phyloP scores from a whole-genome alignment of 2,329 filamentous ascomycete genomes.

The Cyclaneusma minus region DNA sequence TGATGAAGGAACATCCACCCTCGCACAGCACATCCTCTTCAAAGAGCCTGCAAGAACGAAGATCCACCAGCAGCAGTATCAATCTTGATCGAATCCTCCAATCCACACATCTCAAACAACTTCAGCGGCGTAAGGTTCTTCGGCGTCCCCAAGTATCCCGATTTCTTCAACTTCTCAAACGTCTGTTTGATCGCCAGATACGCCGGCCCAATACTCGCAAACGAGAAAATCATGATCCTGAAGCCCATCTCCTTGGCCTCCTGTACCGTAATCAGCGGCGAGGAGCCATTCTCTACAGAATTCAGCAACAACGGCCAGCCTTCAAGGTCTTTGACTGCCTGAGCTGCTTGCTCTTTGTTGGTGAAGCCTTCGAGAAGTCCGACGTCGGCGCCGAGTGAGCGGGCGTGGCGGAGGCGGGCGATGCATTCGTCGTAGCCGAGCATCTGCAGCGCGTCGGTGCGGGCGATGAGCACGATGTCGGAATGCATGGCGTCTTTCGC shows the following conservation, averaged over 20 bases:
- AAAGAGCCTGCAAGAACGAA: constrained; percentile 7
- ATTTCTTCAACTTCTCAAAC: constrained; percentile 21
- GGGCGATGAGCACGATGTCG: constrained; percentile 48
- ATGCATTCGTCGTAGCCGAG: constrained; percentile 42
- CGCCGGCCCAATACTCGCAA: constrained; percentile 30
- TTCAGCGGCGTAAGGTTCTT: constrained; percentile 28
- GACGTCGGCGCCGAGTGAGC: constrained; percentile 40
- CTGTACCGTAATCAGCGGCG: constrained; percentile 32
- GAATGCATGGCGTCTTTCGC: constrained; percentile 31
- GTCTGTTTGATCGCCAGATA: constrained; percentile 25
- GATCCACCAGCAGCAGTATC: constrained; percentile 19
- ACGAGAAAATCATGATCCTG: constrained; percentile 41
- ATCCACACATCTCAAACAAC: constrained; percentile 34
- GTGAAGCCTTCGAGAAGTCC: constrained; percentile 43
- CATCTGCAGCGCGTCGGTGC: constrained; percentile 43
- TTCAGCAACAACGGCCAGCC: constrained; percentile 38
- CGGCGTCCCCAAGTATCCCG: constrained; percentile 22
- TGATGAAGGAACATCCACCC: too few relatives aligned
- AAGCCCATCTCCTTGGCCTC: constrained; percentile 41
- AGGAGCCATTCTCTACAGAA: constrained; percentile 38
- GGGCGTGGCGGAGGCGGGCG: constrained; percentile 30
- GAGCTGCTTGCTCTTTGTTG: constrained; percentile 29
- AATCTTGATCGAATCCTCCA: constrained; percentile 33
- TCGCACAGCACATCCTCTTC: too few relatives aligned
- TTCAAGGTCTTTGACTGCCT: constrained; percentile 29